A percentile compares a stretch with the other conserved stretches of the same genome.
phyloP scores from a whole-genome alignment of 768 basidiomycete genomes.

The Lenzites betulinus region DNA sequence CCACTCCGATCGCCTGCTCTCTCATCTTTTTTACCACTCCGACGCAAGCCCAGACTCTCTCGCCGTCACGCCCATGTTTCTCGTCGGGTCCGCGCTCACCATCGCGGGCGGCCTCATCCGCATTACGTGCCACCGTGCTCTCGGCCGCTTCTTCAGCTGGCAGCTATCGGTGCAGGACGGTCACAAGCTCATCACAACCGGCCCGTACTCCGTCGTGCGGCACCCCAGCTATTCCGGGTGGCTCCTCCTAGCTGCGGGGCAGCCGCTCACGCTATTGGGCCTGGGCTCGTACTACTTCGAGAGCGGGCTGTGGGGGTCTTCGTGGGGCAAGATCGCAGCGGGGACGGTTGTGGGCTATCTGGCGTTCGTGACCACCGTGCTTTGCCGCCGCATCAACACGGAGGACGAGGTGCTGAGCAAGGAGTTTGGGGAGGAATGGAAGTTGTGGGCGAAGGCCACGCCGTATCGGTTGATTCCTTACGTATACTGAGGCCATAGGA shows the following conservation, averaged over 20 bases:
- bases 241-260: not conserved
- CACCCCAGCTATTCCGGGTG: conserved; percentile 18
- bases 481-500: conserved; percentile 8
- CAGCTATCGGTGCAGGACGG: conserved; percentile 15
- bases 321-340: not conserved
- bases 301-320: not conserved
- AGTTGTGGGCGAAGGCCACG: conserved; percentile 14
- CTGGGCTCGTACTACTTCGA: not conserved
- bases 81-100: conserved; percentile 1
- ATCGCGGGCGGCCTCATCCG: conserved; percentile 8
- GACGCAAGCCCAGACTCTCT: not conserved
- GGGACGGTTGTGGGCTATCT: not conserved
- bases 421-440: conserved; percentile 15
- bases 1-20: not conserved
- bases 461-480: conserved; percentile 18
- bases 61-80: conserved; percentile 7
- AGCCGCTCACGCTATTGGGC: not conserved
- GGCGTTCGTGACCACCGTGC: not conserved
- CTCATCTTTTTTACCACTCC: not conserved
- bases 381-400: conserved; percentile 1
- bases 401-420: conserved; percentile 11
- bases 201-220: conserved; percentile 18
- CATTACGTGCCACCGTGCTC: conserved; percentile 15
- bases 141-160: conserved; percentile 19
- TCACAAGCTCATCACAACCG: conserved; percentile 18